A percentile compares a stretch with the other conserved stretches of the same genome.
These are phyloP conservation scores for Mucor ambiguus DNA, from an alignment of 371 early-diverging fungal genomes.

Conservation along the genomic window DNA sequence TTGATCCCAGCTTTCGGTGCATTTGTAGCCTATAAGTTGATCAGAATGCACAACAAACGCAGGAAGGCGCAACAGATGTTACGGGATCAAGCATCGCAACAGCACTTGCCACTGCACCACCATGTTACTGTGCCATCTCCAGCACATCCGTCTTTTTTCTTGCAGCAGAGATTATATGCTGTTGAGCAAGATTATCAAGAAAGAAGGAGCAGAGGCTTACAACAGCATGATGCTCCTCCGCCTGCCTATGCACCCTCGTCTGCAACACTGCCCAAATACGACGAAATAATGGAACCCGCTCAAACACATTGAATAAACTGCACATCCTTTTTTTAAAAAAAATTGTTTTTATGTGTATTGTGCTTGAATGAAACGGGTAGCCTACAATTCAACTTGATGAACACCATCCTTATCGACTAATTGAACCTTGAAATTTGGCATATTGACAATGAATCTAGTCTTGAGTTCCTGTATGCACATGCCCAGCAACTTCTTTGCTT, in stretches of 20 bases:
- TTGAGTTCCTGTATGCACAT: slow-evolving; percentile 90
- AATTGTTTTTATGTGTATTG: not conserved
- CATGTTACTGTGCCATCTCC: not conserved
- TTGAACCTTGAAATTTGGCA: slow-evolving; percentile 84
- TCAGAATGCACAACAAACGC: not conserved
- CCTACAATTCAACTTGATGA: slow-evolving; percentile 56
- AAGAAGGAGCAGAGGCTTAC: not conserved
- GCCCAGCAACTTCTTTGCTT: slow-evolving; percentile 77
- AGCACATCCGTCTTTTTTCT: not conserved
- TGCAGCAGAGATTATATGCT: not conserved
- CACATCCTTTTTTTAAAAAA: no score
- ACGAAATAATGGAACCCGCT: not conserved
- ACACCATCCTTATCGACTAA: slow-evolving; percentile 87
- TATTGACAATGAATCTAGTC: slow-evolving; percentile 85
- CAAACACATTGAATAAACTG: not conserved
- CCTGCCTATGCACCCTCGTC: slow-evolving; percentile 13
- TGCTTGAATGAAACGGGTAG: not conserved
- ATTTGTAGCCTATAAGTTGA: not conserved
- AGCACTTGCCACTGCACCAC: not conserved
- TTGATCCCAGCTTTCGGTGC: slow-evolving; percentile 11
- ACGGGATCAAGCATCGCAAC: not conserved
- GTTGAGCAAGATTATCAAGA: not conserved
- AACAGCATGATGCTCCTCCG: slow-evolving; percentile 6
- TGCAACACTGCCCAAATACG: slow-evolving; percentile 14
- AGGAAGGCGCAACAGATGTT: not conserved